Conservation (phyloP, 176 grass and related monocot genomes). For the Bothriochloa decipiens region DNA sequence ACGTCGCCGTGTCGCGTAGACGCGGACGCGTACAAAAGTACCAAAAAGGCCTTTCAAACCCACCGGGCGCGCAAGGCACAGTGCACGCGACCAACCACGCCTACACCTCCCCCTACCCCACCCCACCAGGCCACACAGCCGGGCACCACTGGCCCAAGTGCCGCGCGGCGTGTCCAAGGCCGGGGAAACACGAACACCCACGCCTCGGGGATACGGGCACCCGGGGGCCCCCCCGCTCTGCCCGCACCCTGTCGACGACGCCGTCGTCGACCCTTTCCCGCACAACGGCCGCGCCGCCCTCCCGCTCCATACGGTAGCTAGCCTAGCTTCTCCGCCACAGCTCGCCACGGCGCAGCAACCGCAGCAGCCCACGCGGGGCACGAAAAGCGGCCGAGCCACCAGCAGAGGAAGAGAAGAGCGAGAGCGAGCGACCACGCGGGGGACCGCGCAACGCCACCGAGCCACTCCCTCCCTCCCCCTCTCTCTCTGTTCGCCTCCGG, state of each 20-base stretch:
- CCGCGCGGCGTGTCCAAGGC: neutral
- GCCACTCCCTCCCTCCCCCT: neutral
- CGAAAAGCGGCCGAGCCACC: slow-evolving; percentile 17
- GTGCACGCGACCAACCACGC: neutral
- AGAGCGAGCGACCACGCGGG: neutral
- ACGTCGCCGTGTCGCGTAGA: neutral
- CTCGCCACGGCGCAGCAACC: neutral
- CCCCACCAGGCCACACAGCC: no score
- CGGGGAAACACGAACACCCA: neutral
- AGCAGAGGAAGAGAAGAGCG: neutral
- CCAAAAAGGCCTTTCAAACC: neutral
- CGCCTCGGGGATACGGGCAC: neutral
- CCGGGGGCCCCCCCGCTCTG: neutral
- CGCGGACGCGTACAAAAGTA: neutral
- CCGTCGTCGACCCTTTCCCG: neutral
- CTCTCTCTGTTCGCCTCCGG: neutral
- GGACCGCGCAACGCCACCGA: neutral
- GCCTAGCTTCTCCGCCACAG: slow-evolving; percentile 24
- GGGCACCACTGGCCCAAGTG: neutral
- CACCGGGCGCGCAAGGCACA: neutral
- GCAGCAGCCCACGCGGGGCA: neutral
- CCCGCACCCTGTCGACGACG: slow-evolving; percentile 33
- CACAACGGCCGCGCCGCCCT: neutral
- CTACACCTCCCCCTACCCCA: neutral
- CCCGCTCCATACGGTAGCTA: slow-evolving; percentile 8